Evolutionary conservation across 208 protist genomes (phyloP), one percentile per base, ranked within the genome.

Genomic region (Balamuthia mandrillaris): DNA sequence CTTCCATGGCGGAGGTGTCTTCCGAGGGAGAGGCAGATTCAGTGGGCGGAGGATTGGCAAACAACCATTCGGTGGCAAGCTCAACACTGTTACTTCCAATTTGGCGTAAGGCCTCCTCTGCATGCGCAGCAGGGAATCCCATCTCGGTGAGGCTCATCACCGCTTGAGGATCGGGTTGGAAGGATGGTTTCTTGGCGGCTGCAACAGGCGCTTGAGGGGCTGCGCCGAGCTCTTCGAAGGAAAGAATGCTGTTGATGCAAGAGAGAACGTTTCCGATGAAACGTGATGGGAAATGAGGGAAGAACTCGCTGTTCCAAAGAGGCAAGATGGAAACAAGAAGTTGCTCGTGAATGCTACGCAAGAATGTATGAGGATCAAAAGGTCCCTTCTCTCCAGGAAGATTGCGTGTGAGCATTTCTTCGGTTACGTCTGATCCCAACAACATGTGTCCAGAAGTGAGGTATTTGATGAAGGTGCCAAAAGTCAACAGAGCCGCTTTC

Each of bases 61-160:
- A 81, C 37, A 81, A 65, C 74, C 74, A 81, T 37, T 81, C 74
- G 51, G 63, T 81, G 49, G 74, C 74, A 33, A 63, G 18, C 2
- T 81, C 74, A 39, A 81, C 47, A 42, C 49, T 63, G 51, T 81
- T 81, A 35, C 37, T 42, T 29, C 74, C 74, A 2, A 81, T 63
- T 33, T 81, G 74, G 6, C 74, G 47, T 42, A 81, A 52, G 24
- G 74, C 74, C 9, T 81, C 74, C n/a, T 81, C 74, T 18, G 74
- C 74, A 44, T 52, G 74, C 12, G 37, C 37, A 24, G 58, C 37
- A 6, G 74, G 63, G 74, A 81, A 81, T 9, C 74, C 74, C 74
- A 81, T 81, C 54, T 81, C 74, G 51, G 47, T 81, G 54, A 81
- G 74, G 51, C 63, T 45, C 24, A 37, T 63, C 7, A 81, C 74